Percentiles rank a stretch among this genome's conserved stretches.
Conservation (phyloP, 2,329 filamentous ascomycete genomes). For the Sporothrix brasiliensis region DNA sequence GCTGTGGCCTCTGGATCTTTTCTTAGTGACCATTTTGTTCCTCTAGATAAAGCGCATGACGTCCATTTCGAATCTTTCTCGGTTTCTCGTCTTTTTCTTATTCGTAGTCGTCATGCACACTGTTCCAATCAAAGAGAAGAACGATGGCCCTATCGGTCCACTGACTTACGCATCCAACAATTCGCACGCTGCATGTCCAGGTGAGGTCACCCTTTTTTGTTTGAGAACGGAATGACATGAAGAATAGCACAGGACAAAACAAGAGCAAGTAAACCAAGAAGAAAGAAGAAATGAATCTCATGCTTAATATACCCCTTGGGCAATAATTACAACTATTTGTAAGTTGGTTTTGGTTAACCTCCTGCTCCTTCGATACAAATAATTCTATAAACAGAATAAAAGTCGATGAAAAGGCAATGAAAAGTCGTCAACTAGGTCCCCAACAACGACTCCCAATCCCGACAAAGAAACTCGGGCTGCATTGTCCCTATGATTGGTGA, state of each 20-base stretch:
- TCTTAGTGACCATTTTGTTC: background rate
- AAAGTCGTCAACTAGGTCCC: background rate
- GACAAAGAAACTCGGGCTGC: background rate
- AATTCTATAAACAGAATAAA: conserved; percentile 13
- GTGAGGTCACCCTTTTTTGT: background rate
- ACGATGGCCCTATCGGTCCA: background rate
- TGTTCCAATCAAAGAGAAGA: too few species aligned
- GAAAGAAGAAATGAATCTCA: background rate
- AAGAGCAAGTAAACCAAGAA: conserved; percentile 8
- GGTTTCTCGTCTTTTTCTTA: background rate
- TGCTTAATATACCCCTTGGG: conserved; percentile 3
- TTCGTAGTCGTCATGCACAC: background rate
- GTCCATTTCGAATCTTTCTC: background rate
- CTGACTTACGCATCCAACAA: background rate
- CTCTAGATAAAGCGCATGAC: background rate
- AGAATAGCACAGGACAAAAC: background rate
- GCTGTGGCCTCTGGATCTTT: too few species aligned
- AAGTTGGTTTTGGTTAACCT: conserved; percentile 6
- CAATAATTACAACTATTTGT: conserved; percentile 33
- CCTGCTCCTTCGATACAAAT: background rate
- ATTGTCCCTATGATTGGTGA: background rate
- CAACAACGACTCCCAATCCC: background rate
- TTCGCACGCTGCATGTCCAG: background rate
- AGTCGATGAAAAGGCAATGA: background rate
- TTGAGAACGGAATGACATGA: background rate